phyloP scores from a whole-genome alignment of 164 flowering plant species.

The Cinnamomum chago region DNA sequence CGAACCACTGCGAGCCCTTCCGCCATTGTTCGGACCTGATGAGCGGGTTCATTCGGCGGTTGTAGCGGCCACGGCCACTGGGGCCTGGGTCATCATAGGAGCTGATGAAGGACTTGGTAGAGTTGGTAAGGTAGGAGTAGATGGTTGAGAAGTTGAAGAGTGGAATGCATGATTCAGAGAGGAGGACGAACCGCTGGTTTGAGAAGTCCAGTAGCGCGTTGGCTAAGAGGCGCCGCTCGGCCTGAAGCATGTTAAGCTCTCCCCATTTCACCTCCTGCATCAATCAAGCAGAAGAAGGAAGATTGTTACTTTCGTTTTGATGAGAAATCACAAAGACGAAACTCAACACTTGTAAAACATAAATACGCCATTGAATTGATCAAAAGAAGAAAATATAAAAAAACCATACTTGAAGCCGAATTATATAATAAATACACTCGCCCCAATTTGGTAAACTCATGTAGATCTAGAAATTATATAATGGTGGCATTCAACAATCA shows the following conservation, averaged over 20 bases:
- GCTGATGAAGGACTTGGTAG: slow-evolving; percentile 41
- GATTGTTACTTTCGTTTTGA: no score
- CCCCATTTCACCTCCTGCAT: slow-evolving; percentile 71
- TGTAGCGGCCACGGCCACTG: slow-evolving; percentile 62
- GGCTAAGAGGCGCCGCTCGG: slow-evolving; percentile 65
- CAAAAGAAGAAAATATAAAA: no score
- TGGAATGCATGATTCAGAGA: slow-evolving; percentile 81
- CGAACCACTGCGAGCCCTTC: slow-evolving; percentile 79
- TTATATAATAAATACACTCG: no score
- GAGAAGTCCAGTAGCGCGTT: slow-evolving; percentile 67
- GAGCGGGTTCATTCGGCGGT: slow-evolving; percentile 31
- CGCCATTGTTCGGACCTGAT: slow-evolving; percentile 47
- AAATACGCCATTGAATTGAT: no score
- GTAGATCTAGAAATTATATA: no score
- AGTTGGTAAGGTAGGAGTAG: slow-evolving; percentile 48
- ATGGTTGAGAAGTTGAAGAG: slow-evolving; percentile 61
- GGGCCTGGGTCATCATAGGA: slow-evolving; percentile 39
- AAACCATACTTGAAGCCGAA: no score
- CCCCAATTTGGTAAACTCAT: no score
- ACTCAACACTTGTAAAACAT: no score
- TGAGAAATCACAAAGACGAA: no score
- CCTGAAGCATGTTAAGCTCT: slow-evolving; percentile 56
- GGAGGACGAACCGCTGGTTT: slow-evolving; percentile 65
- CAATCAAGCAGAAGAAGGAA: not conserved
- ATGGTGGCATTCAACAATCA: not conserved